phyloP scores from a whole-genome alignment of 1,139 yeast species.

The Eremothecium cymbalariae region DNA sequence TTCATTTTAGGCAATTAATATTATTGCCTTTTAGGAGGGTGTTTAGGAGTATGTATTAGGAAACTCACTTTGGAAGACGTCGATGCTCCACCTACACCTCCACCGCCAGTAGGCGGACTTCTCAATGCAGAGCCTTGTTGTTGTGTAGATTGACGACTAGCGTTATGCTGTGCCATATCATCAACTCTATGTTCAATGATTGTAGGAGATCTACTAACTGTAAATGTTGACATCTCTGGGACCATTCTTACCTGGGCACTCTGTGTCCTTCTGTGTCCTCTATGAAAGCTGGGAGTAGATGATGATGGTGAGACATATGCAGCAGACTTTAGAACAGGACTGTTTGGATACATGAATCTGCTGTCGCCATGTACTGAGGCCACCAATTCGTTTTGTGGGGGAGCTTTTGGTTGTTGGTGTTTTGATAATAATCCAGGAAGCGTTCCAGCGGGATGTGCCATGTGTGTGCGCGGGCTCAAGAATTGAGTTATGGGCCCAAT shows the following conservation, averaged over 20 bases:
- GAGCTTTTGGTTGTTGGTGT: not conserved
- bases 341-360: not conserved
- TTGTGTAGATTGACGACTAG: not conserved
- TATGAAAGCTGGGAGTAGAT: constrained; percentile 7
- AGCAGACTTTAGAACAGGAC: constrained; percentile 1
- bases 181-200: not conserved
- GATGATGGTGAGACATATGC: not conserved
- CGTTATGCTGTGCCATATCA: not conserved
- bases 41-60: constrained; percentile 27
- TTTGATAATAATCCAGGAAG: not conserved
- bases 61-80: constrained; percentile 18
- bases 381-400: not conserved
- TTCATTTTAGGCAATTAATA: too few relatives aligned
- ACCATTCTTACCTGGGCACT: constrained; percentile 20
- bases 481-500: constrained; percentile 1
- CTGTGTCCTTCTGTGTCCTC: constrained; percentile 25
- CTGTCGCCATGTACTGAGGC: constrained; percentile 1
- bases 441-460: not conserved
- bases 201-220: constrained; percentile 7
- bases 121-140: not conserved
- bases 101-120: constrained; percentile 2
- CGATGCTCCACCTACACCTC: not conserved
- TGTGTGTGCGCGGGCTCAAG: not conserved
- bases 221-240: constrained; percentile 12
- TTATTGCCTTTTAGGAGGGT: constrained; percentile 26